Base-by-base conservation (phyloP, 148 eudicot genomes). In the Fagopyrum homotropicum region DNA sequence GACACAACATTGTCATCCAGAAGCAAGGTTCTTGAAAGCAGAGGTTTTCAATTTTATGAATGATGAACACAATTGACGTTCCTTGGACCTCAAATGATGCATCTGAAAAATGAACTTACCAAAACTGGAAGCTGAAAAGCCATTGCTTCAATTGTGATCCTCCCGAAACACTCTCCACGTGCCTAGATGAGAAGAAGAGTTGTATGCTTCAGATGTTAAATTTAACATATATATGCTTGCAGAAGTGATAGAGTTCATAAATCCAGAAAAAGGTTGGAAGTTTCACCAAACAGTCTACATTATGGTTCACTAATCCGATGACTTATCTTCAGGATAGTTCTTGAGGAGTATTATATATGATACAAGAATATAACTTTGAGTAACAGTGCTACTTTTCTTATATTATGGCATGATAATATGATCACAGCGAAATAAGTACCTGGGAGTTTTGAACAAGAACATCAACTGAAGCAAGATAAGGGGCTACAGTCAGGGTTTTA, bases 131-230 rank as follows among this genome's bases (percentile, higher is more conserved):
- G 83, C 87, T 90, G 94, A 81, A 95, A 95, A 48, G 94, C 99
- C 99, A 95, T 95, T 45, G 99, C 99, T 88, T 95, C 99, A 70
- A 95, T 95, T 60, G 97, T 95, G 63, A 95, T 95, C 84, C 99
- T 89, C 71, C 99, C 96, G 83, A 95, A 95, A 82, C 99, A 95
- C 73, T 95, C 99, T 74, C 99, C 97, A 52, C 97, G 88, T 4
- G 88, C 93, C 97, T 95, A 74, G 74, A 85, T 17, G 49, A 17
- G 47, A 61, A 61, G 57, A 66, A 74, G 17, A 74, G 69, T 35
- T 55, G 56, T 54, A 75, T 16, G 40, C 45, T 72, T 63, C 78
- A 73, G 76, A 72, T 35, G 43, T 66, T 40, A 14, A 35, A 66
- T 9, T 26, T 72, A 11, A 11, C 35, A 40, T 70, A 45, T 26